These are phyloP conservation scores for Gamarada debralockiae DNA, from an alignment of 495 filamentous ascomycete species.

Conservation along the genomic window DNA sequence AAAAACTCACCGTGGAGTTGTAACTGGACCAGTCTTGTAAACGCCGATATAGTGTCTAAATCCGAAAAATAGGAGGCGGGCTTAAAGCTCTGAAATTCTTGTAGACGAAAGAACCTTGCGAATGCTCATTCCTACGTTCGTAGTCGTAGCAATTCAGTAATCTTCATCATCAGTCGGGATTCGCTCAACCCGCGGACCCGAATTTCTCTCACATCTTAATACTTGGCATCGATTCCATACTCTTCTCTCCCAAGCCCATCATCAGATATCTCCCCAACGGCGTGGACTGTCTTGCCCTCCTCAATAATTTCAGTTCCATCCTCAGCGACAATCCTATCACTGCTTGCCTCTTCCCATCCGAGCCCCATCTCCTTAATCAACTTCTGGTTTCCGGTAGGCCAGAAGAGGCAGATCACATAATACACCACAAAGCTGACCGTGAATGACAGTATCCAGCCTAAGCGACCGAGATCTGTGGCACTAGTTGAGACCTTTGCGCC, in stretches of 20 bases:
- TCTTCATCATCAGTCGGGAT: too few relatives aligned
- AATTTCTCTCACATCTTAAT: too few relatives aligned
- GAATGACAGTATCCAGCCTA: conserved; percentile 40
- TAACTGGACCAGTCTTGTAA: too few relatives aligned
- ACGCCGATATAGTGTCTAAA: too few relatives aligned
- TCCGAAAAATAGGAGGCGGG: too few relatives aligned
- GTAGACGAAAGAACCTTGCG: too few relatives aligned
- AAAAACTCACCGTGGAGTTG: too few relatives aligned
- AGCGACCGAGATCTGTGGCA: conserved; percentile 30
- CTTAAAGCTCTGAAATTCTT: too few relatives aligned
- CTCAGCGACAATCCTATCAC: conserved; percentile 18
- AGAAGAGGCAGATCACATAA: conserved; percentile 32
- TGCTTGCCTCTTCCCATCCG: conserved; percentile 27
- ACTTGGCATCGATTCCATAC: neutral
- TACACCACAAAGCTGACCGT: conserved; percentile 33
- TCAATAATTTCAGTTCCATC: conserved; percentile 24
- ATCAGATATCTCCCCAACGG: neutral
- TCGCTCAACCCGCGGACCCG: too few relatives aligned
- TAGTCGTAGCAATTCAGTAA: too few relatives aligned
- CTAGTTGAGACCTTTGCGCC: conserved; percentile 29
- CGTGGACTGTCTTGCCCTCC: conserved; percentile 9
- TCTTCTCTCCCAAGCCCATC: neutral
- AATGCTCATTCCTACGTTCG: too few relatives aligned
- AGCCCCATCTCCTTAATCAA: conserved; percentile 26
- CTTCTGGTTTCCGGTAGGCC: conserved; percentile 35